These are phyloP conservation scores for Serendipita vermifera DNA, from an alignment of 768 basidiomycete genomes.

Conservation along the genomic window DNA sequence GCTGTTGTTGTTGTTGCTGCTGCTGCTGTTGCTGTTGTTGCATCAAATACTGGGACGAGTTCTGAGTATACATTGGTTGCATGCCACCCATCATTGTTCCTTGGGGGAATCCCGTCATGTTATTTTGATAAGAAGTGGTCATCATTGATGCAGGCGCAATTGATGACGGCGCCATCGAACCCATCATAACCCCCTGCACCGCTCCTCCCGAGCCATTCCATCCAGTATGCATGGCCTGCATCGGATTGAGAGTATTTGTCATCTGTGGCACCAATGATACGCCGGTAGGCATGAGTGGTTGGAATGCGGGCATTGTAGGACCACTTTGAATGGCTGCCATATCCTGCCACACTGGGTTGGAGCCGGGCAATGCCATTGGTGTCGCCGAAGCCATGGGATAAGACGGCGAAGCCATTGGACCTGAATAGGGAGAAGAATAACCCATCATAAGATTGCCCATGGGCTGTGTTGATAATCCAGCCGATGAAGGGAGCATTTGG, in stretches of 20 bases:
- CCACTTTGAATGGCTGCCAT: constrained; percentile 1
- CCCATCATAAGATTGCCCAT: no score
- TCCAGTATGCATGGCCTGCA: background rate
- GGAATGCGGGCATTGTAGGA: background rate
- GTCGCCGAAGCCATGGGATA: background rate
- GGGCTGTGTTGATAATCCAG: background rate
- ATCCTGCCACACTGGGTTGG: constrained; percentile 1
- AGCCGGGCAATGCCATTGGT: background rate
- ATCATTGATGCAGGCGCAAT: background rate
- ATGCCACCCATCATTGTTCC: no score
- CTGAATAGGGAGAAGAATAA: no score
- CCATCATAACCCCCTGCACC: background rate
- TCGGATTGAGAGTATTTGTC: background rate
- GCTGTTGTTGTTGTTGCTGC: background rate
- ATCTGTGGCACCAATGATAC: background rate
- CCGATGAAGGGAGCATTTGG: background rate
- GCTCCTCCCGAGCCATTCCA: background rate
- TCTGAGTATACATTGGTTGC: background rate
- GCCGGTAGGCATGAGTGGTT: background rate
- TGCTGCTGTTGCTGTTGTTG: background rate
- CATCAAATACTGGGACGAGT: background rate
- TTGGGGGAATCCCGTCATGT: background rate
- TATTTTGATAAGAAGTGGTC: background rate
- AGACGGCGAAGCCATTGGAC: no score
- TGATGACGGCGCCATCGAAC: background rate